These are phyloP conservation scores for Leccinellum luteum DNA, from an alignment of 768 basidiomycete genomes.

Conservation along the genomic window DNA sequence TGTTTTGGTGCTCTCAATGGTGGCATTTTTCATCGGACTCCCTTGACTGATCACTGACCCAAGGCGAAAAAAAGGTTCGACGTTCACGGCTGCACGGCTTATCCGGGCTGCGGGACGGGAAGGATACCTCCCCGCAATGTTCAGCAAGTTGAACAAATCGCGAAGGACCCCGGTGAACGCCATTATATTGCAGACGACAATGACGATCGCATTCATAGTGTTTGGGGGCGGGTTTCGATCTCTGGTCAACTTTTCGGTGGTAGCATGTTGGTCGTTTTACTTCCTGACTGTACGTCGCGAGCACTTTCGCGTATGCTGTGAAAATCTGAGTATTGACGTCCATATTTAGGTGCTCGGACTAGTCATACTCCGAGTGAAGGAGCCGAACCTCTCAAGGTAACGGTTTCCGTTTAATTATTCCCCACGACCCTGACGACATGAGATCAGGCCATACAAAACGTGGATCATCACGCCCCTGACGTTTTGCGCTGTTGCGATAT, in stretches of 20 bases:
- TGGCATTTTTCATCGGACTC: slow-evolving; percentile 24
- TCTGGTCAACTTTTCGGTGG: slow-evolving; percentile 86
- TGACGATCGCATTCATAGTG: slow-evolving; percentile 77
- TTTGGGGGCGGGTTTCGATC: slow-evolving; percentile 88
- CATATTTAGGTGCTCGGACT: slow-evolving; percentile 73
- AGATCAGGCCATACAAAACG: slow-evolving; percentile 81
- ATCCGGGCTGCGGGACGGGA: slow-evolving; percentile 90
- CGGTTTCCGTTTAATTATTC: background rate
- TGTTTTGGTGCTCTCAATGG: slow-evolving; percentile 96
- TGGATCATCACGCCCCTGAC: slow-evolving; percentile 88
- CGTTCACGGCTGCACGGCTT: slow-evolving; percentile 77
- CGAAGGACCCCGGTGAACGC: slow-evolving; percentile 89
- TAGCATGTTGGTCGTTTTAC: slow-evolving; percentile 85
- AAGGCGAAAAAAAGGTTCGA: slow-evolving; percentile 45
- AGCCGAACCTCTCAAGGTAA: slow-evolving; percentile 82
- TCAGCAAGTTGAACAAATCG: slow-evolving; percentile 70
- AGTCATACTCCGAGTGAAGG: slow-evolving; percentile 83
- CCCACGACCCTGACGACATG: slow-evolving; percentile 1
- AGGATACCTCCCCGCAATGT: slow-evolving; percentile 80
- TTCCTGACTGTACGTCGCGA: slow-evolving; percentile 66
- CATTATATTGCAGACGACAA: slow-evolving; percentile 67
- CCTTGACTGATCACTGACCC: slow-evolving; percentile 1
- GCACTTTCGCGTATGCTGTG: background rate
- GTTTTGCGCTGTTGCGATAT: slow-evolving; percentile 69
- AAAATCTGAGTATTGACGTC: slow-evolving; percentile 1